Percentiles rank a stretch among this genome's conserved stretches.
Evolutionary conservation across 192 early-diverging fungal genomes (phyloP).

Genomic region (Pilobolus umbonatus): DNA sequence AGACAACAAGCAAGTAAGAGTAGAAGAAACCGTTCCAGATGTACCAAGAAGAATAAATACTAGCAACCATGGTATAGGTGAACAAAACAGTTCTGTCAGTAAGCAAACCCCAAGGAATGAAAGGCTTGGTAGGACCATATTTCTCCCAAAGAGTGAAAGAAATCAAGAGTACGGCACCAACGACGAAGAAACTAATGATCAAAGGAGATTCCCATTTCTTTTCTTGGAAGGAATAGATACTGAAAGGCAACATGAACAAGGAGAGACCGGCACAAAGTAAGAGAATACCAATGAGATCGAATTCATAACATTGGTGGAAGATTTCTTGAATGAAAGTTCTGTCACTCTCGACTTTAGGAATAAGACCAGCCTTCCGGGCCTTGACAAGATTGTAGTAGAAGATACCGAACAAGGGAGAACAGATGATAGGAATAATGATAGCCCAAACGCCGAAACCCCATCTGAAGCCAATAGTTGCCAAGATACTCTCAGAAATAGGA

Average conservation of each 20-base stretch:
- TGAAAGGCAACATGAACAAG: constrained; percentile 15
- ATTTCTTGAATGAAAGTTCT: neutral
- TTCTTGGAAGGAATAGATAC: neutral
- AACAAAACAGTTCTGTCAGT: constrained; percentile 6
- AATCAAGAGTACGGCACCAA: constrained; percentile 4
- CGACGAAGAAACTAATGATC: constrained; percentile 11
- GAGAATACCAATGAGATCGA: constrained; percentile 8
- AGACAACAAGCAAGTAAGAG: constrained; percentile 16
- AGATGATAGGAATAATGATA: constrained; percentile 6
- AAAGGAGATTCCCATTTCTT: constrained; percentile 10
- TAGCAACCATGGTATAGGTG: constrained; percentile 5
- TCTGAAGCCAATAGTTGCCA: constrained; percentile 11
- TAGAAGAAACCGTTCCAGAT: constrained; percentile 8
- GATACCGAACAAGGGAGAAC: constrained; percentile 5
- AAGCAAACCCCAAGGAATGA: constrained; percentile 8
- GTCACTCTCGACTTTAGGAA: constrained; percentile 8
- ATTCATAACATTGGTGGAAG: neutral
- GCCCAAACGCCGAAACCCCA: constrained; percentile 23
- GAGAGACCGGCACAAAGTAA: constrained; percentile 15
- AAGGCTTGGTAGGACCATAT: neutral
- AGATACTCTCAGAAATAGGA: constrained; percentile 12
- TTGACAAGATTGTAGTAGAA: constrained; percentile 9
- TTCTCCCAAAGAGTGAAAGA: constrained; percentile 3
- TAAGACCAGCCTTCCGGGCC: constrained; percentile 12
- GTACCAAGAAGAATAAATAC: constrained; percentile 5